A percentile compares a stretch with the other conserved stretches of the same genome.
Evolutionary conservation across 2,329 filamentous ascomycete genomes (phyloP).

Genomic region (Sclerotinia spermophila): DNA sequence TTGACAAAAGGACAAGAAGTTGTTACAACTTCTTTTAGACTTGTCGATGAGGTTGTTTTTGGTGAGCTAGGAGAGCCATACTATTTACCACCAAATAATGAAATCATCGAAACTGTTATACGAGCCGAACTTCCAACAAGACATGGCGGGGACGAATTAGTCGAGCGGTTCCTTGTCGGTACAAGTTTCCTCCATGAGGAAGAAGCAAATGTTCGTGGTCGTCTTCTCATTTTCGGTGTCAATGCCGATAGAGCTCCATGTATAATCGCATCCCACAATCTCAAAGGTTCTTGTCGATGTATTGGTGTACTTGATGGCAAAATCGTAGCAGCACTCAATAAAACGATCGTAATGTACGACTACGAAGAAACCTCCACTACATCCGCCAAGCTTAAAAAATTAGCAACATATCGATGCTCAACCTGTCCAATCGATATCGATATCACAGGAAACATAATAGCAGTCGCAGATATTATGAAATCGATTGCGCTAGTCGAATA

Average conservation of each 20-base stretch:
- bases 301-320: slow-evolving; percentile 70
- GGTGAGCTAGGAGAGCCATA: slow-evolving; percentile 64
- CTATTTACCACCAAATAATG: slow-evolving; percentile 53
- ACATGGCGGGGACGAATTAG: slow-evolving; percentile 50
- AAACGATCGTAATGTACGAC: slow-evolving; percentile 66
- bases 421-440: slow-evolving; percentile 81
- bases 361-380: slow-evolving; percentile 55
- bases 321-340: slow-evolving; percentile 83
- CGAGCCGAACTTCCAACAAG: slow-evolving; percentile 66
- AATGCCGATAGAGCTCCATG: slow-evolving; percentile 71
- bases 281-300: slow-evolving; percentile 79
- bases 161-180: slow-evolving; percentile 85
- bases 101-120: slow-evolving; percentile 83
- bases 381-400: slow-evolving; percentile 59
- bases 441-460: slow-evolving; percentile 70
- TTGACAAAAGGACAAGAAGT: slow-evolving; percentile 68
- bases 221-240: slow-evolving; percentile 82
- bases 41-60: slow-evolving; percentile 89
- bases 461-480: slow-evolving; percentile 91
- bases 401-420: slow-evolving; percentile 74
- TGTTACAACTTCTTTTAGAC: slow-evolving; percentile 74
- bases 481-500: slow-evolving; percentile 78
- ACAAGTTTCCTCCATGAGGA: slow-evolving; percentile 66
- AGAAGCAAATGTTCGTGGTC: slow-evolving; percentile 58
- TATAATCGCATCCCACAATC: slow-evolving; percentile 61